Evolutionary conservation across 257 asterid genomes (phyloP), one percentile per base, ranked within the genome.

Genomic region (Scutellaria baicalensis): DNA sequence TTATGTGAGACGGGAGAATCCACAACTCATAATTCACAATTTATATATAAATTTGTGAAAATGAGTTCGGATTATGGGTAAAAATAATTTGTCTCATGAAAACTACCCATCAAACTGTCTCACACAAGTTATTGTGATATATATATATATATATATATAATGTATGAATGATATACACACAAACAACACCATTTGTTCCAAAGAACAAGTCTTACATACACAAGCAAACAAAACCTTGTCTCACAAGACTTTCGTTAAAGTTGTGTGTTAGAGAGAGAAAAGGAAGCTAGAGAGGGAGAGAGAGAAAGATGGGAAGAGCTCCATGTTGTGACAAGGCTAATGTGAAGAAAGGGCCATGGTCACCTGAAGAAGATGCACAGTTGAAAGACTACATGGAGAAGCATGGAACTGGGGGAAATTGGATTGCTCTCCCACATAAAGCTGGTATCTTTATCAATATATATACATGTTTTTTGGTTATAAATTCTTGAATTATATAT

Each of bases 371-470:
- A 87, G 97, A 92, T 71, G 92, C 78, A 1, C 80, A 84, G 79
- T 83, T 92, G 0, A 92, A 85, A 50, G 85, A 84, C 0, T 87
- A 85, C 82, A 89, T 92, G 52, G 81, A 87, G 3, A 92, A 82
- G 50, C 54, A 77, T 78, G 97, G 96, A 35, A 83, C 95, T 44
- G 95, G 89, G 1, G 93, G 93, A 1, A 92, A 92, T 18, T 89
- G 97, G 96, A 89, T 92, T 75, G 70, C 97, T 66, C 93, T 92
- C 13, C 97, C 97, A 13, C 94, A 80, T 0, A 92, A 84, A 83
- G 92, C 92, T 20, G 96, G 97, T 72, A 52, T n/a, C 36, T 40
- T 38, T 0, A 16, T 12, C 11, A 36, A 0, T n/a, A 6, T 27
- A 3, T 40, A 42, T 16, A 38, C 43, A 11, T 23, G 13, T 50